Percentiles rank a stretch among this genome's conserved stretches.
Evolutionary conservation across 495 filamentous ascomycete species (phyloP).

Genomic region (Cetradonia linearis): DNA sequence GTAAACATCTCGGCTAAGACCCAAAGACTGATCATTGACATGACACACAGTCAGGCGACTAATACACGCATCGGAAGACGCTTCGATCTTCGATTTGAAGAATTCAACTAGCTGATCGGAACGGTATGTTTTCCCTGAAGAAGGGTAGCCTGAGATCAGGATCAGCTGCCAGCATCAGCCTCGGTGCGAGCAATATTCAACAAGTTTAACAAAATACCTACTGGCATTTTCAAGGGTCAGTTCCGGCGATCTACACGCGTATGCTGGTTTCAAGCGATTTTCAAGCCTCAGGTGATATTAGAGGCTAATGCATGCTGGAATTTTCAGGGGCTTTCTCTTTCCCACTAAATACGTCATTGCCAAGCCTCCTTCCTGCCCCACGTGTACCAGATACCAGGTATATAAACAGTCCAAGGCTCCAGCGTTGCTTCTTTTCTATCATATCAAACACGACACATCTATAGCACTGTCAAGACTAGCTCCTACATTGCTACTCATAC

Average conservation of each 20-base stretch:
- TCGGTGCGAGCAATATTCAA: not conserved
- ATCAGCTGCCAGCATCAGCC: constrained; percentile 55
- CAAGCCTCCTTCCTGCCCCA: constrained; percentile 5
- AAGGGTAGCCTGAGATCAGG: constrained; percentile 83
- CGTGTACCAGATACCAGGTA: not conserved
- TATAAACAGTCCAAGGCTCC: not conserved
- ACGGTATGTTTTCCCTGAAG: constrained; percentile 85
- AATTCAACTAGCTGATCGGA: constrained; percentile 63
- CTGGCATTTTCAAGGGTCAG: constrained; percentile 16
- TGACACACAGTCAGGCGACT: constrained; percentile 52
- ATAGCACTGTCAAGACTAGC: not conserved
- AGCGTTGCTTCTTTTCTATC: not conserved
- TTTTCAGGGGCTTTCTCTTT: not conserved
- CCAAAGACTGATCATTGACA: constrained; percentile 57
- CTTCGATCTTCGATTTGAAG: constrained; percentile 42
- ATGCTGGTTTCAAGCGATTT: not conserved
- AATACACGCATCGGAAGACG: constrained; percentile 42
- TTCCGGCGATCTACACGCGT: not conserved
- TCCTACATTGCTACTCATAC: not conserved
- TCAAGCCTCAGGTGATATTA: not conserved
- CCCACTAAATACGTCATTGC: constrained; percentile 2
- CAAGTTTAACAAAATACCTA: constrained; percentile 3
- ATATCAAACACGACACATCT: not conserved
- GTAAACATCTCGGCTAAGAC: constrained; percentile 49
- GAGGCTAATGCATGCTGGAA: not conserved